Evolutionary conservation across 2,329 filamentous ascomycete genomes (phyloP).

Genomic region (Stachybotrys chartarum): DNA sequence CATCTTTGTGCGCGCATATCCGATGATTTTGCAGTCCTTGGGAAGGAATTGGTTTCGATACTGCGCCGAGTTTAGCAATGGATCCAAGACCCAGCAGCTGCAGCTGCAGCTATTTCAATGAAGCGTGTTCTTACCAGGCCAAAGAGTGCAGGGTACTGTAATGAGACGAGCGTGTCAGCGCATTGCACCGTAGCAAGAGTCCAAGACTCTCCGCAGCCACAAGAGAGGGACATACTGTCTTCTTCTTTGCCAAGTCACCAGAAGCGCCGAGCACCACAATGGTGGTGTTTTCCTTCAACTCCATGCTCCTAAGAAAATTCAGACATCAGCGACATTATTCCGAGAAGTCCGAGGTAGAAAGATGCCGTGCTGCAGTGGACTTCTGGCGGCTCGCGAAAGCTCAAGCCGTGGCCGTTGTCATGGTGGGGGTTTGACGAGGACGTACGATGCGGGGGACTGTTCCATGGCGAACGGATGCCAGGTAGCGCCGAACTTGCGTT

Average conservation of each 20-base stretch:
- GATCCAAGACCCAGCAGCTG: not conserved
- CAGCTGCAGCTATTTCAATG: not conserved
- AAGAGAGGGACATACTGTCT: conserved; percentile 62
- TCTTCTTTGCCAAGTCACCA: conserved; percentile 98
- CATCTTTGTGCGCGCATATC: conserved; percentile 99
- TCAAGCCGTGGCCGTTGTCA: conserved; percentile 1
- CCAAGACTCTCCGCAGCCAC: conserved; percentile 1
- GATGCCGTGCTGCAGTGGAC: not conserved
- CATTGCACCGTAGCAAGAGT: not conserved
- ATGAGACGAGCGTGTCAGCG: conserved; percentile 13
- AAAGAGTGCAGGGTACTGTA: conserved; percentile 90
- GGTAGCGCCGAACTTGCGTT: not conserved
- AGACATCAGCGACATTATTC: conserved; percentile 9
- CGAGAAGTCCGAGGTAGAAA: not conserved
- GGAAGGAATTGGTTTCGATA: conserved; percentile 98
- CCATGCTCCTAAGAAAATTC: conserved; percentile 50
- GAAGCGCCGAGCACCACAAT: conserved; percentile 96
- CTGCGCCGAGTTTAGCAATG: conserved; percentile 34
- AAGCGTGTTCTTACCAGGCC: conserved; percentile 67
- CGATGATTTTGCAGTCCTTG: conserved; percentile 93
- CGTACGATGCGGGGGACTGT: conserved; percentile 17
- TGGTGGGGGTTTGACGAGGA: conserved; percentile 23
- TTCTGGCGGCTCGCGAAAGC: not conserved
- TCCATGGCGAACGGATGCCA: conserved; percentile 8
- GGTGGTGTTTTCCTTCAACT: conserved; percentile 97